Evolutionary conservation across 2,329 filamentous ascomycete genomes (phyloP), one percentile per base, ranked within the genome.

Genomic region (Bipolaris victoriae): DNA sequence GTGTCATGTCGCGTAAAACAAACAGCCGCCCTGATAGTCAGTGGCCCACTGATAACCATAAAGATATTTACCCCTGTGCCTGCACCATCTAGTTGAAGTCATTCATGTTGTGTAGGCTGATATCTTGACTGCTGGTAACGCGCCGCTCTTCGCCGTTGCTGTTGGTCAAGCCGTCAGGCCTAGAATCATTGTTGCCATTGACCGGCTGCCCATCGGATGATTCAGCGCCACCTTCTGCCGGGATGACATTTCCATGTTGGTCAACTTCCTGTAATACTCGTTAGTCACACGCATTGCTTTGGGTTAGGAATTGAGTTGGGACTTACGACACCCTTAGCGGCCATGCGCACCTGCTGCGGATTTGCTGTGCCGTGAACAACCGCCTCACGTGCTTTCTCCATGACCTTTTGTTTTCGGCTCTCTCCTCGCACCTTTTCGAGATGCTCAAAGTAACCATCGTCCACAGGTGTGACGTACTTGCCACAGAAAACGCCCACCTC

Each of bases 401-500:
- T 77, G 16, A 87, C 82, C 76, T 90, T 90, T 62, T 85, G 74
- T 76, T 90, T 90, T 61, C 84, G 82, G 61, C 85, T 88, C 75
- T 91, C 88, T 45, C 89, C 90, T 51, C 91, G 83, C 16, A 92
- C 78, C 57, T 83, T 80, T 76, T 91, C 88, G 5, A 96, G 82
- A 68, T 92, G 90, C 64, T 91, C 86, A 66, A 97, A 95, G 78
- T 97, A 97, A 36, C 85, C 88, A 6, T 88, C 84, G 1, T 89
- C 85, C 1, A 97, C 90, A 0, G 87, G 86, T 0, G 94, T 97
- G 60, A 91, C 83, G 76, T 97, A 97, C 62, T 88, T 86, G 44
- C 94, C 94, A 71, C 88, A 92, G 80, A 98, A 97, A 7, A 97
- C 93, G 52, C 94, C 93, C 2, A 96, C 88, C 73, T 98, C 94